These are phyloP conservation scores for Gliomastix tumulicola DNA, from an alignment of 2,329 filamentous ascomycete species.

Conservation along the genomic window DNA sequence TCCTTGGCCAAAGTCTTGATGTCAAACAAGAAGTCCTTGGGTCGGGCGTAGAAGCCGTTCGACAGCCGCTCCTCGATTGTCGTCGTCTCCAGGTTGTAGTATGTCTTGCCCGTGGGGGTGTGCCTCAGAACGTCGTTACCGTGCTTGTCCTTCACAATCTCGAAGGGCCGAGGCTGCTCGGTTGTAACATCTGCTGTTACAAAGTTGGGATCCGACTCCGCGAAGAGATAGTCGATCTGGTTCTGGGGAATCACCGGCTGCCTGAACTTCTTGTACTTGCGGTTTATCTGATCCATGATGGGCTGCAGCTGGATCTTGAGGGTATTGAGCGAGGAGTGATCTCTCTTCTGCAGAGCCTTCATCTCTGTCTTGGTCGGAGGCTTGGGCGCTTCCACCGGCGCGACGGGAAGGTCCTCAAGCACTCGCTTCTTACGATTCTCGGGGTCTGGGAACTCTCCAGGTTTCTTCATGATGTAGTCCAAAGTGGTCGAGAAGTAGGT, in stretches of 20 bases:
- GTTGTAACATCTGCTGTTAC: constrained; percentile 50
- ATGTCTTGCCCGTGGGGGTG: constrained; percentile 72
- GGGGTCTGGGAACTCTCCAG: constrained; percentile 80
- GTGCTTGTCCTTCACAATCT: constrained; percentile 71
- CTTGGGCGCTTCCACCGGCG: constrained; percentile 63
- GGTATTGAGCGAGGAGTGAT: constrained; percentile 76
- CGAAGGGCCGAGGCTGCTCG: constrained; percentile 63
- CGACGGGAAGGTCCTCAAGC: constrained; percentile 69
- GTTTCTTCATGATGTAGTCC: constrained; percentile 70
- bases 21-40: constrained; percentile 83
- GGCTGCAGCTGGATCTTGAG: constrained; percentile 87
- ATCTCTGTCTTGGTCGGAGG: constrained; percentile 70
- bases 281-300: constrained; percentile 95
- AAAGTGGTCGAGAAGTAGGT: constrained; percentile 76
- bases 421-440: constrained; percentile 80
- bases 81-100: constrained; percentile 88
- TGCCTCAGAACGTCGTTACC: constrained; percentile 73
- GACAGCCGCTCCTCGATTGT: constrained; percentile 95
- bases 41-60: constrained; percentile 91
- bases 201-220: constrained; percentile 71
- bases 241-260: constrained; percentile 68
- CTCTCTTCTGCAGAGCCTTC: constrained; percentile 72
- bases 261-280: constrained; percentile 82
- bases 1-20: constrained; percentile 82
- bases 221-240: constrained; percentile 74